Evolutionary conservation across 2,329 filamentous ascomycete genomes (phyloP).

Genomic region (Pseudogymnoascus sp.): DNA sequence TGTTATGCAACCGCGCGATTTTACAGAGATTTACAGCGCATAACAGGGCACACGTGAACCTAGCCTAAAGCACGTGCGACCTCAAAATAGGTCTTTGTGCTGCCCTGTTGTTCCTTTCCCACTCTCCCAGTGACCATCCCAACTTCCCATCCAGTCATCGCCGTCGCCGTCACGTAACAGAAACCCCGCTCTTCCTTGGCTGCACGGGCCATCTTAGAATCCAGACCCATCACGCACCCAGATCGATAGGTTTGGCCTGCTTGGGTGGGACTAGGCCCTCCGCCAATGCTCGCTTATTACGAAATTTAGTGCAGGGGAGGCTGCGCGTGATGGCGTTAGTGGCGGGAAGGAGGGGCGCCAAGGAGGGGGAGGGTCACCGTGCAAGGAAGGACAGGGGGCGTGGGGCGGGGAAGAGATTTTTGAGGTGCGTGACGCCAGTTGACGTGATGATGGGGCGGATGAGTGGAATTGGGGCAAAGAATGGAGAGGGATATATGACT

Average conservation of each 20-base stretch:
- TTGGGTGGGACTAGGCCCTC: background rate
- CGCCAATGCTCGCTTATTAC: background rate
- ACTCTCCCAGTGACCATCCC: slow-evolving; percentile 17
- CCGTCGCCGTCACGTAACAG: background rate
- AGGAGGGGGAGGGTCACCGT: background rate
- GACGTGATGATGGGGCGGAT: background rate
- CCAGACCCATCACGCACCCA: slow-evolving; percentile 1
- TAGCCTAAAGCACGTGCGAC: background rate
- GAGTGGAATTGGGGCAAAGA: background rate
- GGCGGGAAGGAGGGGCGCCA: background rate
- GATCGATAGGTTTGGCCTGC: background rate
- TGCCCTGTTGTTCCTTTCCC: background rate
- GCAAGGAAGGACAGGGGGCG: slow-evolving; percentile 1
- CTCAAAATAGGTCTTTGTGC: background rate
- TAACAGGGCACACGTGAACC: background rate
- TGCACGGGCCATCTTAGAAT: background rate
- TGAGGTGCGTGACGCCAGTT: slow-evolving; percentile 5
- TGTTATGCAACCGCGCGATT: background rate
- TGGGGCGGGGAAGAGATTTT: slow-evolving; percentile 7
- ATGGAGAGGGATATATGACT: background rate
- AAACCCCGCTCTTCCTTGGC: background rate
- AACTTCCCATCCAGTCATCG: slow-evolving; percentile 1
- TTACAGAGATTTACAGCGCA: background rate
- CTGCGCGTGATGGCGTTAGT: slow-evolving; percentile 6
- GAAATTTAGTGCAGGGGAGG: background rate